phyloP scores from a whole-genome alignment of 768 basidiomycete species.

The Gyrodon lividus region DNA sequence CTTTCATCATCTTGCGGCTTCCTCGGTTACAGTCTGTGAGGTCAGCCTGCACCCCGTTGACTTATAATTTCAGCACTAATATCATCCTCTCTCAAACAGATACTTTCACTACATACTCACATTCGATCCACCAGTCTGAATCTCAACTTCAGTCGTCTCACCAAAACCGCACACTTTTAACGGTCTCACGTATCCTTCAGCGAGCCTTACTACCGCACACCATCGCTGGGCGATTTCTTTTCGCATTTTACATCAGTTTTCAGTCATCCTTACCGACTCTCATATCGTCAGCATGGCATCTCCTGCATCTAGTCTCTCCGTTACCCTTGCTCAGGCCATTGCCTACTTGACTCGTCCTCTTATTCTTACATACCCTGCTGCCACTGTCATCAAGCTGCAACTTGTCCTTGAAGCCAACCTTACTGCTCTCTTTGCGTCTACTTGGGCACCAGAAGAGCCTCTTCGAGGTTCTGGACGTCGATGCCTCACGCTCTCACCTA shows the following conservation, averaged over 20 bases:
- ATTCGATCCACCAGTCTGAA: constrained; percentile 26
- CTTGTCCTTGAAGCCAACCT: constrained; percentile 72
- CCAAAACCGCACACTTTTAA: constrained; percentile 13
- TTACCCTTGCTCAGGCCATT: constrained; percentile 72
- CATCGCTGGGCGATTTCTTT: constrained; percentile 34
- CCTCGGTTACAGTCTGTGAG: constrained; percentile 26
- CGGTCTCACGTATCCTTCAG: constrained; percentile 28
- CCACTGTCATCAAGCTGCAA: constrained; percentile 67
- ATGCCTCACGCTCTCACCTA: constrained; percentile 70
- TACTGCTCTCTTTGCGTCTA: constrained; percentile 61
- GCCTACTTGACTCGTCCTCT: constrained; percentile 71
- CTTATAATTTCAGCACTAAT: background rate
- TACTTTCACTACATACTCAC: constrained; percentile 7
- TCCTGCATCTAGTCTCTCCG: constrained; percentile 51
- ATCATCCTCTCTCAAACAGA: constrained; percentile 1
- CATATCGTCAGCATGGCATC: constrained; percentile 25
- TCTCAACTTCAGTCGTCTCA: constrained; percentile 21
- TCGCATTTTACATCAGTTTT: constrained; percentile 21
- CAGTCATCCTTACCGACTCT: constrained; percentile 1
- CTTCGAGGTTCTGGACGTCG: constrained; percentile 69
- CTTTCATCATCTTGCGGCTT: background rate
- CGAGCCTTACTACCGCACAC: constrained; percentile 24
- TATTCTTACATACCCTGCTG: constrained; percentile 52
- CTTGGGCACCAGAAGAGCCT: constrained; percentile 66
- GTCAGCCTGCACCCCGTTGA: constrained; percentile 4